Evolutionary conservation across 441 rosid genomes (phyloP).

Genomic region (Dalechampia spathulata): DNA sequence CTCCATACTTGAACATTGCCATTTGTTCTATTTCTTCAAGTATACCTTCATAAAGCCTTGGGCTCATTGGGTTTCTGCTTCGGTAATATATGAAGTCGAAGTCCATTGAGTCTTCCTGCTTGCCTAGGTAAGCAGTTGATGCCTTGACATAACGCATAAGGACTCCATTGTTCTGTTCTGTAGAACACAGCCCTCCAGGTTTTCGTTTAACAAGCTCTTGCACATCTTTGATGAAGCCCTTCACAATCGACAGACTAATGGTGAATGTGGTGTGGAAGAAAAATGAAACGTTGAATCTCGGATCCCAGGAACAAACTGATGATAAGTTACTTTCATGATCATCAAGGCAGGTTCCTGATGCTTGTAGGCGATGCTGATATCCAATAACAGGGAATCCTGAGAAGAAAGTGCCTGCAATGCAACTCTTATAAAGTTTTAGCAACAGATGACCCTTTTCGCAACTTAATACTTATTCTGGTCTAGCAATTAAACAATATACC

Average conservation of each 20-base stretch:
- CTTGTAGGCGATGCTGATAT: constrained; percentile 52
- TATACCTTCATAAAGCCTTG: constrained; percentile 42
- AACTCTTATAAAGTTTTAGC: no score
- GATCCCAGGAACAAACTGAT: constrained; percentile 76
- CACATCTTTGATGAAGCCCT: constrained; percentile 53
- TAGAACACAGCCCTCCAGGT: constrained; percentile 37
- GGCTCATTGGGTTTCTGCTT: constrained; percentile 41
- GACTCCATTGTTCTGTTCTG: constrained; percentile 57
- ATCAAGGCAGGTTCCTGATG: constrained; percentile 69
- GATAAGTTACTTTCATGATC: constrained; percentile 33
- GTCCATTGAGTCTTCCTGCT: constrained; percentile 54
- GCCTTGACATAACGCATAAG: constrained; percentile 65
- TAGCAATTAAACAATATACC: no score
- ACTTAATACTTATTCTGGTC: neutral
- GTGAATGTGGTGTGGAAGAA: constrained; percentile 55
- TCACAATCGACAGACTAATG: constrained; percentile 32
- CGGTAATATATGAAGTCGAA: constrained; percentile 52
- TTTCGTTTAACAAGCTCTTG: constrained; percentile 41
- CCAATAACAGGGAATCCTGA: constrained; percentile 68
- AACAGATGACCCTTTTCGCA: no score
- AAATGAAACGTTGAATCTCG: constrained; percentile 50
- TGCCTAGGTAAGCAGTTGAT: constrained; percentile 57
- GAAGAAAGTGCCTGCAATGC: constrained; percentile 32
- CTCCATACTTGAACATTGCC: constrained; percentile 63
- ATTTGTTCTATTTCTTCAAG: constrained; percentile 78